Percentiles rank a stretch among this genome's conserved stretches.
Evolutionary conservation across 306 rosid species (phyloP).

Genomic region (Rosa persica): DNA sequence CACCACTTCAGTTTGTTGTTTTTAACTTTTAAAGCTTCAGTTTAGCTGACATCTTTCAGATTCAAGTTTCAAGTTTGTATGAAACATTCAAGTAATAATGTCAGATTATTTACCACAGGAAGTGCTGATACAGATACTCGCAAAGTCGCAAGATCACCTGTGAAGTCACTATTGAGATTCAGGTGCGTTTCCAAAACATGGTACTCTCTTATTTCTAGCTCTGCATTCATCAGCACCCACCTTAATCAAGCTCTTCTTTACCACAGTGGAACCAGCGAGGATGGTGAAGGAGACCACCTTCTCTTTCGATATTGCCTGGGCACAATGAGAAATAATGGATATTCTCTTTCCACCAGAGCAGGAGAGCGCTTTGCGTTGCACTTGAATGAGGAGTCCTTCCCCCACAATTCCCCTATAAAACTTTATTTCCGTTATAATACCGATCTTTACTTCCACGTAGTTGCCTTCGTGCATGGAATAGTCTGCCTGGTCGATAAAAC

Average conservation of each 20-base stretch:
- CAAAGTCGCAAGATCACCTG: background rate
- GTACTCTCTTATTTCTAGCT: background rate
- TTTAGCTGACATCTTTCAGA: background rate
- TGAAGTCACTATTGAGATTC: background rate
- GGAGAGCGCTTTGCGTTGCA: background rate
- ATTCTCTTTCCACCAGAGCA: background rate
- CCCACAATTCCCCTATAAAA: background rate
- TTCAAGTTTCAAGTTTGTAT: background rate
- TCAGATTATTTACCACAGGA: background rate
- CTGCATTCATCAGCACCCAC: background rate
- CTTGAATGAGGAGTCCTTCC: background rate
- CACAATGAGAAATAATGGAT: background rate
- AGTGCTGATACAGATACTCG: background rate
- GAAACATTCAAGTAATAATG: background rate
- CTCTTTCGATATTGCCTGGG: background rate
- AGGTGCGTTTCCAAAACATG: constrained; percentile 1
- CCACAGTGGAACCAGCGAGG: background rate
- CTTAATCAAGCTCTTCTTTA: background rate
- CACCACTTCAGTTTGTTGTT: too few species aligned
- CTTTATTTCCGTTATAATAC: background rate
- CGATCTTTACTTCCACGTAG: background rate
- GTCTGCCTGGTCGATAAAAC: background rate
- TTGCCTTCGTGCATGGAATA: background rate
- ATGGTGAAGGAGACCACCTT: background rate
- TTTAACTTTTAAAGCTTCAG: too few species aligned